phyloP scores from a whole-genome alignment of 2,329 filamentous ascomycete genomes.

The Talaromyces marneffei region DNA sequence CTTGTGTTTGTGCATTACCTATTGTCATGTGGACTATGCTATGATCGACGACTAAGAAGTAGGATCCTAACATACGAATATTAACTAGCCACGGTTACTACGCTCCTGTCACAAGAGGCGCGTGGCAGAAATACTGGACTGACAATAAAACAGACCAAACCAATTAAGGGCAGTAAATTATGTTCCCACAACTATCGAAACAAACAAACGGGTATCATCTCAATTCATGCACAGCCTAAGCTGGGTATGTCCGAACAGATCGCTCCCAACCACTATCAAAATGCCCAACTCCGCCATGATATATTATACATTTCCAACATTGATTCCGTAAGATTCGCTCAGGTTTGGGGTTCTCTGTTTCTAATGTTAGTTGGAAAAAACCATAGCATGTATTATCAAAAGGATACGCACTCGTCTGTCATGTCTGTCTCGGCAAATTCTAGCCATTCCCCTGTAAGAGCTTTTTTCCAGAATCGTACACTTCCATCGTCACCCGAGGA shows the following conservation, averaged over 20 bases:
- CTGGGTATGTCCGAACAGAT: background rate
- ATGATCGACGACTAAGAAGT: background rate
- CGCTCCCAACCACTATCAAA: background rate
- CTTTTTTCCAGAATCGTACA: constrained; percentile 41
- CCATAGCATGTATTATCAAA: no score
- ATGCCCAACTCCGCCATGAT: background rate
- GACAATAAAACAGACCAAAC: background rate
- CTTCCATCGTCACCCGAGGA: constrained; percentile 40
- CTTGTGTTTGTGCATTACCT: background rate
- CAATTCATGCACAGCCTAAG: background rate
- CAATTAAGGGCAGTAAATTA: background rate
- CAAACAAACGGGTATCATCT: constrained; percentile 11
- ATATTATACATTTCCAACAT: background rate
- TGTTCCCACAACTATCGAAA: background rate
- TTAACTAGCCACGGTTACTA: no score
- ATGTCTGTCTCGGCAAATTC: constrained; percentile 41
- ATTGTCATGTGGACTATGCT: background rate
- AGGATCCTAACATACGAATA: background rate
- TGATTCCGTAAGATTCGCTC: background rate
- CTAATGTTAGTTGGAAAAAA: background rate
- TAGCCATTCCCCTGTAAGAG: constrained; percentile 40
- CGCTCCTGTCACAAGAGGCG: no score
- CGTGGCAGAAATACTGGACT: no score
- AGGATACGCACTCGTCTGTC: constrained; percentile 25
- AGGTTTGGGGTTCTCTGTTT: background rate